Base-by-base conservation (phyloP, 768 basidiomycete species). In the Mycena epipterygia region DNA sequence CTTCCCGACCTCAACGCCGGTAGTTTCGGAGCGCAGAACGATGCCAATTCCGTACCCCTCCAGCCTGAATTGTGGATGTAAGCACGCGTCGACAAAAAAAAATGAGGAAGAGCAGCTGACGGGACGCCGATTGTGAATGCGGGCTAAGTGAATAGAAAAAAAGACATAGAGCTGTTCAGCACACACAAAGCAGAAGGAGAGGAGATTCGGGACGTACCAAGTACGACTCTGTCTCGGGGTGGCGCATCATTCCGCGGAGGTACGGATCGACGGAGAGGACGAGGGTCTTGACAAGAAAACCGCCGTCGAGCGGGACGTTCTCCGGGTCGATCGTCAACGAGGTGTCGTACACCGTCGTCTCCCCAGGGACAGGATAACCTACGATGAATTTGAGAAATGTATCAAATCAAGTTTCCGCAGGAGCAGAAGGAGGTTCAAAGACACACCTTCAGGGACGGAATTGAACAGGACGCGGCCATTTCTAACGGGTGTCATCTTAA, bases 201-300 rank as follows among this genome's bases (percentile, higher is more conserved):
- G 51, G 4, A 14, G 37, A 9, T 17, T 25, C 14, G 3, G 27
- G 27, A 72, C 74, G 35, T 55, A 80, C 76, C 0, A 67, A 33
- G 56, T 81, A 82, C 1, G 78, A 79, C 29, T 79, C 73, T 5
- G 55, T 68, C 75, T 61, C 77, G 76, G 27, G 48, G 48, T 8
- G 13, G 7, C 48, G 48, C 48, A 49, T 49, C 48, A 5, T 49
- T 14, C 48, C 48, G 7, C 83, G 68, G 73, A 86, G 66, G 70
- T 84, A 85, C 2, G 84, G 83, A 64, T 86, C 85, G 33, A 86
- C 73, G 0, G 84, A 84, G 9, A 87, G 72, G 1, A 81, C 82
- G 13, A 90, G 81, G 0, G 82, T 83, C 75, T 89, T 90, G 72
- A 89, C 44, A 4, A 4, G 90, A 72, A 88, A 75, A 0, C 86